phyloP scores from a whole-genome alignment of 768 basidiomycete genomes.

The Mycena floridula region DNA sequence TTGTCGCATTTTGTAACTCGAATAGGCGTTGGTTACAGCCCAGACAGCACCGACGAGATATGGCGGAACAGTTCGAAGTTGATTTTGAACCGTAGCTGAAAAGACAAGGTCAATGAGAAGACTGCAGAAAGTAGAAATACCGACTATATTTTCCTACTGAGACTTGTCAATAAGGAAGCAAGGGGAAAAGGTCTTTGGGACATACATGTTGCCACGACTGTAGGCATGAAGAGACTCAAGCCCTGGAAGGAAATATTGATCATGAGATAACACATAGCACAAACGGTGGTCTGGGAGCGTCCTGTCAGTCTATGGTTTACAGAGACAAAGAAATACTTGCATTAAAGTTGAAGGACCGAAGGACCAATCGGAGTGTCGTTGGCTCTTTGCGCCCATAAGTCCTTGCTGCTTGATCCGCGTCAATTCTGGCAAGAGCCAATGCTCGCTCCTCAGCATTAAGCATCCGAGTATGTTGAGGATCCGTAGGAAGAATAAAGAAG shows the following conservation, averaged over 20 bases:
- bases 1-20: constrained; percentile 28
- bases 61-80: constrained; percentile 44
- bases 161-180: neutral
- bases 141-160: constrained; percentile 33
- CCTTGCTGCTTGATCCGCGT: constrained; percentile 24
- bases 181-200: constrained; percentile 1
- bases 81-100: constrained; percentile 35
- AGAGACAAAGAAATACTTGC: constrained; percentile 13
- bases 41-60: constrained; percentile 38
- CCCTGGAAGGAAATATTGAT: constrained; percentile 40
- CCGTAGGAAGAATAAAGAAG: constrained; percentile 28
- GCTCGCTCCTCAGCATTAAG: constrained; percentile 25
- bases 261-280: constrained; percentile 18
- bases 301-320: neutral
- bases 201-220: constrained; percentile 39
- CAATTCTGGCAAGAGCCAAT: constrained; percentile 29
- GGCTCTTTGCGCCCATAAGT: constrained; percentile 22
- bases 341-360: constrained; percentile 25
- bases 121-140: too few species aligned
- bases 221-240: constrained; percentile 37
- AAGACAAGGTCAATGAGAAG: neutral
- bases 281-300: constrained; percentile 12
- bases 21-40: constrained; percentile 28
- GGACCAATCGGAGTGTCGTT: constrained; percentile 22
- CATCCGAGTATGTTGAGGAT: constrained; percentile 27